Base-by-base conservation (phyloP, 805 yeast genomes). In the Candida succiphila region DNA sequence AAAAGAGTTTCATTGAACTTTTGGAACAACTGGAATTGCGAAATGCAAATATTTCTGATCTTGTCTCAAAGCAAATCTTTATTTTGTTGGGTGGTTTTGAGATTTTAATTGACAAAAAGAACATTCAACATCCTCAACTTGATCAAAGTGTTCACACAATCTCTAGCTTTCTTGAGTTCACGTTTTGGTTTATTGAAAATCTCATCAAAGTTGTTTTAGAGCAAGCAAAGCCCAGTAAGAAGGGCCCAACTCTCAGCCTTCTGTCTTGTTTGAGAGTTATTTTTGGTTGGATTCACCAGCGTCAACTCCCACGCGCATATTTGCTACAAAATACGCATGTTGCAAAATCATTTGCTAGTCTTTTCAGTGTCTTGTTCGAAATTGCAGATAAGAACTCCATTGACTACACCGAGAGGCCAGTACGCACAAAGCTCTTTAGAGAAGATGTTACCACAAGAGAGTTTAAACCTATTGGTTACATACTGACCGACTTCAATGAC, bases 401-500 rank as follows among this genome's bases (percentile, higher is more conserved):
- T 7, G 15, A 17, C n/a, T n/a, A n/a, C n/a, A n/a, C n/a, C n/a
- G n/a, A 35, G 29, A 36, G 62, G 32, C 80, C 81, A 13, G 41
- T 48, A 7, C 63, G 89, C 51, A 45, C 51, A 2, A 69, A 74
- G 36, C 69, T 68, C 34, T 80, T 78, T 47, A 54, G 61, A 29
- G 89, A 82, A 46, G 92, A 81, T 55, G 73, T 78, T 12, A 54
- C 63, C 17, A 58, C 75, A 41, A 72, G 71, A 38, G 87, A 78
- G 39, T 78, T 75, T 45, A 56, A 62, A 20, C 69, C 79, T 4
- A 59, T 81, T 14, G 67, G 67, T 17, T 65, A 60, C 40, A 67
- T 65, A 33, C 61, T 79, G 35, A 65, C 64, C 33, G 88, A 79
- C 48, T 80, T 78, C 42, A 62, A 76, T 41, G 87, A 80, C 44